Conservation (phyloP, 345 rosid species). For the Alliaria petiolata region DNA sequence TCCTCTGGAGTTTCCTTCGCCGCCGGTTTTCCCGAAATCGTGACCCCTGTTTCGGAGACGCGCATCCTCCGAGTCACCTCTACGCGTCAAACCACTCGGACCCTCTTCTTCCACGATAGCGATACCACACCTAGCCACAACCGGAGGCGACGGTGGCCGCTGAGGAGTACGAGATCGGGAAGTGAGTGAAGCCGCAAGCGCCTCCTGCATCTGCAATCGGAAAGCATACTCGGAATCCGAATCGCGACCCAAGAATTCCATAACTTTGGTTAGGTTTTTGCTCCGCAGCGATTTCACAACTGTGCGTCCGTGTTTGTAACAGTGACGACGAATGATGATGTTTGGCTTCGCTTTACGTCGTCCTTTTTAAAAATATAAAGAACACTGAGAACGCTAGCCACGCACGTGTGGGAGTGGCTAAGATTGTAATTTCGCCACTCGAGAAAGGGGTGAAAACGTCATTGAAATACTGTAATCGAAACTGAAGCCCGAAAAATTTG, state of each 20-base stretch:
- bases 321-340: background rate
- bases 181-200: slow-evolving; percentile 40
- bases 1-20: slow-evolving; percentile 37
- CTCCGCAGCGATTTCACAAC: background rate
- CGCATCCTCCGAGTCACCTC: slow-evolving; percentile 39
- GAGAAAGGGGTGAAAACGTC: background rate
- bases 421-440: background rate
- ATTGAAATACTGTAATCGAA: no score
- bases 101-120: slow-evolving; percentile 32
- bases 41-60: slow-evolving; percentile 36
- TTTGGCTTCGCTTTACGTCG: background rate
- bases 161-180: slow-evolving; percentile 2
- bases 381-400: background rate
- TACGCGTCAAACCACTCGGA: slow-evolving; percentile 14
- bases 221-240: slow-evolving; percentile 49
- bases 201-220: slow-evolving; percentile 52
- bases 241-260: slow-evolving; percentile 27
- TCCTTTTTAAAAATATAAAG: background rate
- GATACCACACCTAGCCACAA: background rate
- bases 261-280: background rate
- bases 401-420: background rate
- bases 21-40: slow-evolving; percentile 35
- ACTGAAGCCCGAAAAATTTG: no score
- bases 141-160: slow-evolving; percentile 7
- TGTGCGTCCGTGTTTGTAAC: background rate